Percentiles rank a stretch among this genome's conserved stretches.
These are phyloP conservation scores for Blepharisma stoltei DNA, from an alignment of 73 alveolate genomes.

Conservation along the genomic window DNA sequence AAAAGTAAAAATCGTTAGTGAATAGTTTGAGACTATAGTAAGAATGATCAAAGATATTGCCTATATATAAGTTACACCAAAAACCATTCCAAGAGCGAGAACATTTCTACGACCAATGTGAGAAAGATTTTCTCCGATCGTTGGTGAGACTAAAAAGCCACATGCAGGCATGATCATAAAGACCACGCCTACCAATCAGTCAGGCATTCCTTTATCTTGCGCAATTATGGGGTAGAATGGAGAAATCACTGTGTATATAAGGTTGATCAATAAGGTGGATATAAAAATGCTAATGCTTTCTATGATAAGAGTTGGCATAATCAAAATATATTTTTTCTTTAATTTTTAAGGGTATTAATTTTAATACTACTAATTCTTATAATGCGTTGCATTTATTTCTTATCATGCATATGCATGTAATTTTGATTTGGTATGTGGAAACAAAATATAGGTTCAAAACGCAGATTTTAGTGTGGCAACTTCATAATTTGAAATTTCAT, in stretches of 20 bases:
- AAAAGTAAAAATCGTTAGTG: background rate
- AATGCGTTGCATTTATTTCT: no score
- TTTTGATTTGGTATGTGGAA: no score
- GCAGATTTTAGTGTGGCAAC: no score
- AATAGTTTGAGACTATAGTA: background rate
- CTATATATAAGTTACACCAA: background rate
- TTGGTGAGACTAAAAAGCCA: background rate
- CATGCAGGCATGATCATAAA: background rate
- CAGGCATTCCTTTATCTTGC: background rate
- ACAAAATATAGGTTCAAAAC: no score
- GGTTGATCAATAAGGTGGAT: background rate
- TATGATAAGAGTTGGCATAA: no score
- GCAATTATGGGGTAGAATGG: constrained; percentile 25
- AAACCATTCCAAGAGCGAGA: background rate
- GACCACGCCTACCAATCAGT: background rate
- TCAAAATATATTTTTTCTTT: no score
- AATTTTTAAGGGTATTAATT: no score
- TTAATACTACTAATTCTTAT: no score
- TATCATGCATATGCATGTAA: no score
- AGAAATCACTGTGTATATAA: background rate
- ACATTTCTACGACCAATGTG: background rate
- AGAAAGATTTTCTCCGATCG: background rate
- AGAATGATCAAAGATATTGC: background rate
- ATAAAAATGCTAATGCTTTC: background rate
- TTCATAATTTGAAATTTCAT: no score